Percentiles rank a stretch among this genome's conserved stretches.
These are phyloP conservation scores for Paratinospora sagittata DNA, from an alignment of 164 flowering plant species.

Conservation along the genomic window DNA sequence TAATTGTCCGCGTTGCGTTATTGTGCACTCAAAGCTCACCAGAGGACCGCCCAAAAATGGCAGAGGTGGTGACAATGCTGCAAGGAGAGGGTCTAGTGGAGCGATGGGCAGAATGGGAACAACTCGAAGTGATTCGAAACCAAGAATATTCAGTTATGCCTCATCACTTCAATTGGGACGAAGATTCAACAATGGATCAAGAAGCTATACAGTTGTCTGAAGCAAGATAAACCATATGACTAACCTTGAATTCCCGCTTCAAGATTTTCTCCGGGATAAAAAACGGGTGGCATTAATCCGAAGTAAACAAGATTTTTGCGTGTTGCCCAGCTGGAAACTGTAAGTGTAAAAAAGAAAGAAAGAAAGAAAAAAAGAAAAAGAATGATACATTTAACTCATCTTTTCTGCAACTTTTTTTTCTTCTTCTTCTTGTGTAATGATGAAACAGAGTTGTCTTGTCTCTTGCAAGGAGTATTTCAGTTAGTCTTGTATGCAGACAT, in stretches of 20 bases:
- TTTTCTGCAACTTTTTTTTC: too few species aligned
- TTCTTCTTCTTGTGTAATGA: too few species aligned
- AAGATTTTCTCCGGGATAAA: neutral
- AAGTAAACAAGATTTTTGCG: neutral
- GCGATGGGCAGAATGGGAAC: conserved; percentile 80
- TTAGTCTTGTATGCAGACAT: neutral
- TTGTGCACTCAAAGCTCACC: conserved; percentile 87
- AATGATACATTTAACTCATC: neutral
- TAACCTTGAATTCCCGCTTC: neutral
- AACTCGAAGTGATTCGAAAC: conserved; percentile 44
- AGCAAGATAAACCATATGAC: conserved; percentile 49
- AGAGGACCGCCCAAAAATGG: conserved; percentile 79
- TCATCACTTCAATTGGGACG: conserved; percentile 60
- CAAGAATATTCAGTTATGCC: conserved; percentile 41
- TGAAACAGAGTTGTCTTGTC: neutral
- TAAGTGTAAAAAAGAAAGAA: too few species aligned
- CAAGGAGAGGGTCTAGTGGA: conserved; percentile 62
- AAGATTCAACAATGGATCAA: conserved; percentile 58
- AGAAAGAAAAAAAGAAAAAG: too few species aligned
- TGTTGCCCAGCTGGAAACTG: too few species aligned
- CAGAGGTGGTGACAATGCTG: conserved; percentile 67
- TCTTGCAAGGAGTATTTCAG: neutral
- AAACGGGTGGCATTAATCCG: neutral
- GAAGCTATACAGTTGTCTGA: conserved; percentile 73
- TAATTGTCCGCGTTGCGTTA: conserved; percentile 64